Percentiles rank a stretch among this genome's conserved stretches.
These are phyloP conservation scores for Dichotomocladium elegans DNA, from an alignment of 371 early-diverging fungal species.

Conservation along the genomic window DNA sequence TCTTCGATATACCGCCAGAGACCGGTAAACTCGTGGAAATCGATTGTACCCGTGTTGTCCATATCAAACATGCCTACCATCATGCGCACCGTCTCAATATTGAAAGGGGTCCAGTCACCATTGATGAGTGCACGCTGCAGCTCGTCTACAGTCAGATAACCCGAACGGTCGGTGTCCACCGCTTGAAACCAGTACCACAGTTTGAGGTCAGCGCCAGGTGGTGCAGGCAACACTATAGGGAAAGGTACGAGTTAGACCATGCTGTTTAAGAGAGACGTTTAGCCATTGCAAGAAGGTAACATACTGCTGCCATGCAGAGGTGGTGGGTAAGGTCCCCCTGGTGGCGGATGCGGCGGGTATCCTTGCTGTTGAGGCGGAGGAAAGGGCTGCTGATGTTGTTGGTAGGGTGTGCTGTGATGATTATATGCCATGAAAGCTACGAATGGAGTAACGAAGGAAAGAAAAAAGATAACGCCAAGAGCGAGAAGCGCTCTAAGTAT, in stretches of 20 bases:
- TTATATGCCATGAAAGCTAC: conserved; percentile 24
- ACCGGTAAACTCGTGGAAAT: conserved; percentile 79
- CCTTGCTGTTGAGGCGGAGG: conserved; percentile 8
- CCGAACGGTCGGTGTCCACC: conserved; percentile 59
- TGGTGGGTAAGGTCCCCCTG: conserved; percentile 4
- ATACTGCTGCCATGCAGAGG: background rate
- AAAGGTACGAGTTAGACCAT: background rate
- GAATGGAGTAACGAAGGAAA: background rate
- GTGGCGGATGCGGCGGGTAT: conserved; percentile 11
- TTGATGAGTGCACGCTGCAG: conserved; percentile 61
- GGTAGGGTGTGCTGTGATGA: background rate
- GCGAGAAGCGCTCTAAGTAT: too few relatives aligned
- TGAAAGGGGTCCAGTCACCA: conserved; percentile 65
- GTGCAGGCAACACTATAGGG: conserved; percentile 12
- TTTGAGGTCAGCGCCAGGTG: conserved; percentile 48
- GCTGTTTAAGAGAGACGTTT: too few relatives aligned
- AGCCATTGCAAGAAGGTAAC: background rate
- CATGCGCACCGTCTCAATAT: conserved; percentile 56
- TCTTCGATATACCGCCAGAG: conserved; percentile 71
- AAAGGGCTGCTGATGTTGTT: conserved; percentile 3
- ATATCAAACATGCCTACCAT: conserved; percentile 74
- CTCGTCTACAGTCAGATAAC: conserved; percentile 48
- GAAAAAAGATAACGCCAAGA: background rate
- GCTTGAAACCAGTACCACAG: conserved; percentile 72
- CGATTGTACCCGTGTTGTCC: conserved; percentile 63